Base-by-base conservation (phyloP, 2,329 filamentous ascomycete species). In the Ilyonectria mors-panacis region DNA sequence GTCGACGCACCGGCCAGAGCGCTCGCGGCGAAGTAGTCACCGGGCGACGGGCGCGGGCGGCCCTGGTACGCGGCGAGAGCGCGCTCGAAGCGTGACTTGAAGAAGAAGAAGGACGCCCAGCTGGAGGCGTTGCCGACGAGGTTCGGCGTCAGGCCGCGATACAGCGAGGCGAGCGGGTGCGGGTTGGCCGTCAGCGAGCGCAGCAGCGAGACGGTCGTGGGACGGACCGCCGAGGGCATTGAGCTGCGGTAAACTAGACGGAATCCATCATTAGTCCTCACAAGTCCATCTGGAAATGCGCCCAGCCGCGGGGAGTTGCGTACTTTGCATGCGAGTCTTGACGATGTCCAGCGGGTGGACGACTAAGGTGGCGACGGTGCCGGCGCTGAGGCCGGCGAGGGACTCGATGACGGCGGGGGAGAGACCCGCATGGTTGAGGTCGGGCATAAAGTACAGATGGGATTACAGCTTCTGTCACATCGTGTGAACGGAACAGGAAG, bases 321-420 rank as follows among this genome's bases (percentile, higher is more conserved):
- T 84, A 94, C 93, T 91, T 84, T 99, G 96, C 78, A 99, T 90
- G 70, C 96, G 92, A 68, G 95, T 98, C 86, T 99, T 99, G 79
- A 98, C 91, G 70, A 99, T 91, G 83, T 99, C 96, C 67, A 99
- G 89, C 35, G 96, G 96, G 79, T 98, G 95, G 59, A 96, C 92
- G 63, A 91, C 91, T 55, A 98, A 86, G 26, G 96, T 98, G 59
- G 95, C 93, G 74, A 94, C 88, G 63, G 94, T 88, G 68, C 96
- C 96, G 66, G 96, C 96, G 71, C 92, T 93, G 81, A 99, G 92
- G 75, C 96, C 96, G 68, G 96, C 94, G 79, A 95, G 86, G 77
- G 92, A 92, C 87, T 98, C 96, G 81, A 98, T 89, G 78, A 93
- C 81, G 75, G 93, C 94, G 82, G 93, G 90, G 77, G 92, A 92